Evolutionary conservation across 306 rosid species (phyloP), one percentile per base, ranked within the genome.

Genomic region (Lathyrus aphaca): DNA sequence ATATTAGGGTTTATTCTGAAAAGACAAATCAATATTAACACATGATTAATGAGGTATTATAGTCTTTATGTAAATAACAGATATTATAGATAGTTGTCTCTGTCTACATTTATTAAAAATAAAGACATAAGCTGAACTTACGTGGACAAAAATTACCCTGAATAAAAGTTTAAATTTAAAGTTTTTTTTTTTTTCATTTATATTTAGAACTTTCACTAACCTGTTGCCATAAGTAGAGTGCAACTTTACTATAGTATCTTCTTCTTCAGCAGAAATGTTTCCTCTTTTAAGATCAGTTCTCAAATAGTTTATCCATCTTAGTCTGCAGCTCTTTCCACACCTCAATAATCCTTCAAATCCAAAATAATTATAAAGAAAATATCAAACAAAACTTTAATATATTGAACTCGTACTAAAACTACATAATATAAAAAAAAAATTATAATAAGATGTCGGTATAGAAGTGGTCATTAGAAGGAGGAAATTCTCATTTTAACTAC

Each of bases 261-360:
- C 97, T 77, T 93, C 98, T 59, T 86, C 80, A 56, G 83, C 17
- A 37, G 92, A 77, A 72, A 93, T 77, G 82, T 88, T 90, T 10
- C 98, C 98, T 77, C 98, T 81, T 88, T 87, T 93, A 25, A 93
- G 81, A 79, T 84, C 91, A 16, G 77, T 73, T 75, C 96, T 85
- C 79, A 93, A 74, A 66, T 93, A 90, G 63, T 93, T 93, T 25
- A 88, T 93, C 98, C 98, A 93, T 70, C 98, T 85, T 49, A 93
- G 62, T 57, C 98, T 86, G 64, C 98, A 89, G 70, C 98, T 89
- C 72, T 90, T 90, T 43, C 96, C 96, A 30, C 94, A 87, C 78
- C 96, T 84, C 6, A 79, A 69, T 72, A 90, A 72, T 39, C 96
- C 96, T 90, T 57, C 32, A 44, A 66, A 54, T 11, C 17, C 51